These are phyloP conservation scores for Mucor lusitanicus DNA, from an alignment of 371 early-diverging fungal genomes.

Conservation along the genomic window DNA sequence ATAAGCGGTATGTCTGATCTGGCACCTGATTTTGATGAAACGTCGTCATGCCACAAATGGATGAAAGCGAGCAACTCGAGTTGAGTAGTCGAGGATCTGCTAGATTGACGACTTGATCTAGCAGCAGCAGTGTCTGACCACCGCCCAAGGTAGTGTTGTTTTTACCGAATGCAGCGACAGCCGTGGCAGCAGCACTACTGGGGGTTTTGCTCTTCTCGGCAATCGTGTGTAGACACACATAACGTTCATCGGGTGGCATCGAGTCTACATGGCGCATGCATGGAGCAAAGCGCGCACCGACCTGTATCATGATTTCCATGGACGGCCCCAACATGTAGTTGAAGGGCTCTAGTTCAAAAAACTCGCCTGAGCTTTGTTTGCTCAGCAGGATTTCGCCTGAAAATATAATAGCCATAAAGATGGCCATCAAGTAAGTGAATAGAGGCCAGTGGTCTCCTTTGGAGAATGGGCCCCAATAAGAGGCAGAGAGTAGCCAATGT, in stretches of 20 bases:
- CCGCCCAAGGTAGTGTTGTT: not conserved
- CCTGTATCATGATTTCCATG: constrained; percentile 43
- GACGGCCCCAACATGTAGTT: constrained; percentile 62
- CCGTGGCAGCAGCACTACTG: not conserved
- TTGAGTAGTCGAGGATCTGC: constrained; percentile 17
- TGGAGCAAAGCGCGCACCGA: constrained; percentile 60
- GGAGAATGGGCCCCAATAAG: constrained; percentile 6
- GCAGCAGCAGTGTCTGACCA: not conserved
- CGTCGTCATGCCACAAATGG: constrained; percentile 55
- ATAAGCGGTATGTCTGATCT: constrained; percentile 77
- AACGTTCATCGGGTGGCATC: constrained; percentile 22
- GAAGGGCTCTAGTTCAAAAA: constrained; percentile 48
- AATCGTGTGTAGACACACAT: constrained; percentile 20
- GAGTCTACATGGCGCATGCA: constrained; percentile 50
- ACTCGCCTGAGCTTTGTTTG: constrained; percentile 23
- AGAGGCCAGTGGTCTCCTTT: constrained; percentile 19
- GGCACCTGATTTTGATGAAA: constrained; percentile 38
- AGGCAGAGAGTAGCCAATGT: constrained; percentile 4
- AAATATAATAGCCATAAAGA: constrained; percentile 11
- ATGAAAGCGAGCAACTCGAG: constrained; percentile 39
- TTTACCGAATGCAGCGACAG: not conserved
- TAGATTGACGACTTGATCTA: constrained; percentile 31
- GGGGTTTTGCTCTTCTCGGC: not conserved
- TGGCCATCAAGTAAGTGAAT: constrained; percentile 16
- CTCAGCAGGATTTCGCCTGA: constrained; percentile 23